Conservation (phyloP, 805 yeast genomes). For the Metschnikowia sp. region DNA sequence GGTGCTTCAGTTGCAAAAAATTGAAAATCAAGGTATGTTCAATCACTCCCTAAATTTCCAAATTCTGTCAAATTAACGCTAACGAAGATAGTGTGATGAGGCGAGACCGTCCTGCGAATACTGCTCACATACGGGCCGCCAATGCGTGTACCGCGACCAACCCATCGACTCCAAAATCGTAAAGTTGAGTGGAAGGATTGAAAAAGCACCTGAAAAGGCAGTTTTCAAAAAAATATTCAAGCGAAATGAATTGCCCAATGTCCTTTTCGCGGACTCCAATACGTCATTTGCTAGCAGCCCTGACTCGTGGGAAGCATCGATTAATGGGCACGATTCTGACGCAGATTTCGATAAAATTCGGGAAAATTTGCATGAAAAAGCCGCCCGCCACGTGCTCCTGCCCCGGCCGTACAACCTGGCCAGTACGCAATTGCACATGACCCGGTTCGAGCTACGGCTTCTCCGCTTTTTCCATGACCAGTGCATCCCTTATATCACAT, state of each 20-base stretch:
- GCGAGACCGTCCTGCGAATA: conserved; percentile 32
- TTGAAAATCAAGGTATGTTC: conserved; percentile 27
- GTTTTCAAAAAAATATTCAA: no score
- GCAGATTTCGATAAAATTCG: not conserved
- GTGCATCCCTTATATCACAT: conserved; percentile 27
- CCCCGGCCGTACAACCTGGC: conserved; percentile 14
- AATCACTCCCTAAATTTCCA: no score
- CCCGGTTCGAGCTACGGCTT: conserved; percentile 24
- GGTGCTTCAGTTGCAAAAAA: conserved; percentile 31
- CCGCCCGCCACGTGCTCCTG: not conserved
- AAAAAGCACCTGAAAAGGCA: no score
- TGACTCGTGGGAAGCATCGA: conserved; percentile 1
- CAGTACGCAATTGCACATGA: conserved; percentile 20
- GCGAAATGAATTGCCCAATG: not conserved
- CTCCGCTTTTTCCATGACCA: conserved; percentile 26
- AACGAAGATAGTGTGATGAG: conserved; percentile 26
- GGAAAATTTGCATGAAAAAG: not conserved
- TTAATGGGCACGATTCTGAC: not conserved
- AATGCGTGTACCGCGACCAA: conserved; percentile 22
- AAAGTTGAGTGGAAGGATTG: no score
- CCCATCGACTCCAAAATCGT: no score
- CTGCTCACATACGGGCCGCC: conserved; percentile 26
- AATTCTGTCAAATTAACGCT: not conserved
- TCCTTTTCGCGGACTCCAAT: not conserved
- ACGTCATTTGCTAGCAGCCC: not conserved